Conservation (phyloP, 306 rosid species). For the Acacia crassicarpa region DNA sequence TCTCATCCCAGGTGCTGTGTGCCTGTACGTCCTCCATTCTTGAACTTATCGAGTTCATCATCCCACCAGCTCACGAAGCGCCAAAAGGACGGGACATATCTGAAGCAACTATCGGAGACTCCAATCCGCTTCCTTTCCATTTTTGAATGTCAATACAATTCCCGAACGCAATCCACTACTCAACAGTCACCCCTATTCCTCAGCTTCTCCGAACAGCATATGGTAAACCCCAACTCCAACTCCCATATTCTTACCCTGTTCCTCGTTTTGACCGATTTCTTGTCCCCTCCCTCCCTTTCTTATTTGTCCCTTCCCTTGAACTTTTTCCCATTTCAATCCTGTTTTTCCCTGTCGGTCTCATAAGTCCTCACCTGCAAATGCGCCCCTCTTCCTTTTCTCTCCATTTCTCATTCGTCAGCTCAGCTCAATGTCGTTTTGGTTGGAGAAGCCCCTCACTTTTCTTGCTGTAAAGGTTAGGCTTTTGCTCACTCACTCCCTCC, state of each 20-base stretch:
- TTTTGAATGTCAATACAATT: neutral
- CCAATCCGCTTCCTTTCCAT: neutral
- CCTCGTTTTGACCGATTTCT: slow-evolving; percentile 49
- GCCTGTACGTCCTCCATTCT: neutral
- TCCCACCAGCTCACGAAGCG: neutral
- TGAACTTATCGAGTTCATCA: neutral
- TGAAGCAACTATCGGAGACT: neutral
- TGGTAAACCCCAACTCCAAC: neutral
- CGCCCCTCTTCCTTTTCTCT: neutral
- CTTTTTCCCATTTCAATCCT: neutral
- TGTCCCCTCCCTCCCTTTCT: neutral
- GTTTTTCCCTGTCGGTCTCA: slow-evolving; percentile 4
- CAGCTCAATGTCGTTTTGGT: slow-evolving; percentile 39
- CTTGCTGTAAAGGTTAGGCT: slow-evolving; percentile 27
- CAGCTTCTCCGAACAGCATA: slow-evolving; percentile 28
- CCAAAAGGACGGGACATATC: neutral
- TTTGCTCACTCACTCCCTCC: neutral
- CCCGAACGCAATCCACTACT: slow-evolving; percentile 29
- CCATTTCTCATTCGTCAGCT: slow-evolving; percentile 22
- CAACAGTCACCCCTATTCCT: slow-evolving; percentile 9
- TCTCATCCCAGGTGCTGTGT: no score
- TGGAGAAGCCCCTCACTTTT: neutral
- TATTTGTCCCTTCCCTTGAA: slow-evolving; percentile 25
- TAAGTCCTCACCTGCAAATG: neutral
- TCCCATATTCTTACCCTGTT: neutral